A percentile compares a stretch with the other conserved stretches of the same genome.
phyloP scores from a whole-genome alignment of 169 alveolate species.

The Eimeria acervulina region DNA sequence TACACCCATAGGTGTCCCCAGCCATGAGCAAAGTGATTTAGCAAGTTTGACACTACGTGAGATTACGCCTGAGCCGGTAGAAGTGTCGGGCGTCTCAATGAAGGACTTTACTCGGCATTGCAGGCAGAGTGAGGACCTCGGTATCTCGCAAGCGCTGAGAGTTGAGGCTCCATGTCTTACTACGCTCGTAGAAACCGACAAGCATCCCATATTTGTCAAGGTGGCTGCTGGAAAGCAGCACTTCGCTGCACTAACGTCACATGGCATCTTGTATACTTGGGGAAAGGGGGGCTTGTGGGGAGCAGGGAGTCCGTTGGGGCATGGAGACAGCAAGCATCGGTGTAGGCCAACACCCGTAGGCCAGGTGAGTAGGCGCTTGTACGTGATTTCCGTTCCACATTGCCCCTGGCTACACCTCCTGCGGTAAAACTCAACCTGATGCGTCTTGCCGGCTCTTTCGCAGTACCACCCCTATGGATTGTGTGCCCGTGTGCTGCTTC shows the following conservation, averaged over 20 bases:
- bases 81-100: not conserved
- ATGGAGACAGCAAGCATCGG: slow-evolving; percentile 44
- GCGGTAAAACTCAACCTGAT: not conserved
- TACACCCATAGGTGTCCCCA: not conserved
- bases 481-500: not conserved
- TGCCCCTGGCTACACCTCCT: not conserved
- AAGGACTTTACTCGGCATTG: slow-evolving; percentile 23
- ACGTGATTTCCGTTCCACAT: not conserved
- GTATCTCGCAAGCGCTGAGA: slow-evolving; percentile 2
- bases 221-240: slow-evolving; percentile 77
- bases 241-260: slow-evolving; percentile 57
- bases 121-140: slow-evolving; percentile 43
- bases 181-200: not conserved
- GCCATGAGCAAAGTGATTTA: not conserved
- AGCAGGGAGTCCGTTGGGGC: slow-evolving; percentile 74
- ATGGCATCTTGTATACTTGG: slow-evolving; percentile 71
- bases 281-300: slow-evolving; percentile 68
- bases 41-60: not conserved
- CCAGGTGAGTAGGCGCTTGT: slow-evolving; percentile 11
- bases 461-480: not conserved
- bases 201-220: slow-evolving; percentile 38
- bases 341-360: slow-evolving; percentile 56
- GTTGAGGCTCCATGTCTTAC: not conserved
- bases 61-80: slow-evolving; percentile 20
- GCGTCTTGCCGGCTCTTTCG: not conserved